phyloP scores from a whole-genome alignment of 768 basidiomycete genomes.

The Boletus tylopilopsis region DNA sequence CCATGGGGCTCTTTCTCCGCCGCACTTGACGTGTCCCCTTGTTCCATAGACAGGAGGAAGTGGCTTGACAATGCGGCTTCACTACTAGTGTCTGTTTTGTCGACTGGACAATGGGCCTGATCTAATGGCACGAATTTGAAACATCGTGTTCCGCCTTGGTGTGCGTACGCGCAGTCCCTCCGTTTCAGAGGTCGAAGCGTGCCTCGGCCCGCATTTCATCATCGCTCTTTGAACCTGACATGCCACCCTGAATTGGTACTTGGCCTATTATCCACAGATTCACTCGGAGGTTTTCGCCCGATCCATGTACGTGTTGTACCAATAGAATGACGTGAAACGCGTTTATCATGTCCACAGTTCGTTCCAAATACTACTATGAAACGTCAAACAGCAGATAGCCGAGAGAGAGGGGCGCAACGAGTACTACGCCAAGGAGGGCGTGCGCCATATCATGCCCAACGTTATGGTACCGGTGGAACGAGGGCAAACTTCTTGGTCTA shows the following conservation, averaged over 20 bases:
- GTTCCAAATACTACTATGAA: neutral
- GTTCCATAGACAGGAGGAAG: neutral
- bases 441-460: neutral
- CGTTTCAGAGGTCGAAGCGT: neutral
- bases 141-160: neutral
- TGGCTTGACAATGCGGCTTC: neutral
- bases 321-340: neutral
- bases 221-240: neutral
- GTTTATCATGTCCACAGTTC: neutral
- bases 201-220: neutral
- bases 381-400: neutral
- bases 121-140: conserved; percentile 6
- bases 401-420: neutral
- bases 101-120: neutral
- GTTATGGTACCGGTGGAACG: neutral
- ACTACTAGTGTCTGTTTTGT: neutral
- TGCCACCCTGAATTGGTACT: no score
- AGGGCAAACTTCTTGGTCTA: conserved; percentile 1
- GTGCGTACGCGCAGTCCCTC: neutral
- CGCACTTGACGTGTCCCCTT: neutral
- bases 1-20: neutral
- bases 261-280: neutral
- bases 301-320: neutral
- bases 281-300: neutral
- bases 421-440: no score